Percentiles rank a stretch among this genome's conserved stretches.
phyloP scores from a whole-genome alignment of 495 filamentous ascomycete genomes.

The Hypoxylon fuscum region DNA sequence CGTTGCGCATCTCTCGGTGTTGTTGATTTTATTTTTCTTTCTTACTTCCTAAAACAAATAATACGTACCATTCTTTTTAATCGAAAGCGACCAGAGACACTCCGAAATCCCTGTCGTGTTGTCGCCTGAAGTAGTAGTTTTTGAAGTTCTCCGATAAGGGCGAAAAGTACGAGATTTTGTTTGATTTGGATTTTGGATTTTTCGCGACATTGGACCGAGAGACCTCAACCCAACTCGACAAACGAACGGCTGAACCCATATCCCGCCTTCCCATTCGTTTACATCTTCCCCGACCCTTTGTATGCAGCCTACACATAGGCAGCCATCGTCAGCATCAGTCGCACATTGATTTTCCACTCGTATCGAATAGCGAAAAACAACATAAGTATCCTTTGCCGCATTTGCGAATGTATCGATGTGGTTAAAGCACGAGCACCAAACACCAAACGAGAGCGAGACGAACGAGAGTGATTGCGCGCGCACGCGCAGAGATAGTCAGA shows the following conservation, averaged over 20 bases:
- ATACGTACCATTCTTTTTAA: not conserved
- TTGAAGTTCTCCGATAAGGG: not conserved
- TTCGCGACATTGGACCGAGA: conserved; percentile 26
- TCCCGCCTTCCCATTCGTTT: conserved; percentile 13
- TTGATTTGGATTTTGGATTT: conserved; percentile 5
- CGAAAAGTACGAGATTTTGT: conserved; percentile 9
- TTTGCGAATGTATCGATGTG: conserved; percentile 31
- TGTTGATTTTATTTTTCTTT: no score
- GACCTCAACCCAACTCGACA: conserved; percentile 19
- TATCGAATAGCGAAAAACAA: not conserved
- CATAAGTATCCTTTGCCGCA: no score
- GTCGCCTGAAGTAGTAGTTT: not conserved
- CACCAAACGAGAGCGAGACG: conserved; percentile 27
- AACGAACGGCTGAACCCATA: conserved; percentile 7
- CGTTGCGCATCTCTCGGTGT: conserved; percentile 24
- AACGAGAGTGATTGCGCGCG: not conserved
- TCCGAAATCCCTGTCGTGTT: not conserved
- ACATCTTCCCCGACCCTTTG: conserved; percentile 18
- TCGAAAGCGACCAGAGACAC: not conserved
- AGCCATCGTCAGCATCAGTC: conserved; percentile 9
- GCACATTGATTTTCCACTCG: conserved; percentile 16
- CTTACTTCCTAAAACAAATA: not conserved
- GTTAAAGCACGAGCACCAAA: conserved; percentile 13
- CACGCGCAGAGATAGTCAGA: not conserved
- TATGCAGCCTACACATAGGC: conserved; percentile 4